phyloP scores from a whole-genome alignment of 495 filamentous ascomycete genomes.

The Hypoxylon fuscum region DNA sequence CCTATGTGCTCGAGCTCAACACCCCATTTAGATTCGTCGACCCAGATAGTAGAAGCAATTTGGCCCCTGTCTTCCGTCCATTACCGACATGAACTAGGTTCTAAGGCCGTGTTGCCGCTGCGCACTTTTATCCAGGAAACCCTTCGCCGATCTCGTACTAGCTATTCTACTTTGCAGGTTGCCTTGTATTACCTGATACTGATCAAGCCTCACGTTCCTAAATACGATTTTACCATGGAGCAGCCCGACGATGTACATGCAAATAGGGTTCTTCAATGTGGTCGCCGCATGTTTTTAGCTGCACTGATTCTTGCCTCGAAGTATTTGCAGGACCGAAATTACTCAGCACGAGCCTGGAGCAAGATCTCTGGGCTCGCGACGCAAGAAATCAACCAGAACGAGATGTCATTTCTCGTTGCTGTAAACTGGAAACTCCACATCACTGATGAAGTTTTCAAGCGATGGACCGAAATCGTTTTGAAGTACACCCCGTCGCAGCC shows the following conservation, averaged over 20 bases:
- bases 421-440: slow-evolving; percentile 97
- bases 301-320: slow-evolving; percentile 94
- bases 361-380: slow-evolving; percentile 95
- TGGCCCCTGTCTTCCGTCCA: slow-evolving; percentile 83
- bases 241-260: slow-evolving; percentile 77
- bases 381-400: slow-evolving; percentile 93
- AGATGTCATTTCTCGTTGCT: slow-evolving; percentile 88
- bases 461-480: slow-evolving; percentile 91
- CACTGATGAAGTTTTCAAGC: slow-evolving; percentile 83
- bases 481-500: slow-evolving; percentile 79
- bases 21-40: slow-evolving; percentile 83
- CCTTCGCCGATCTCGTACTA: slow-evolving; percentile 90
- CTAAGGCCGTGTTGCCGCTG: slow-evolving; percentile 82
- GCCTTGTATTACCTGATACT: slow-evolving; percentile 95
- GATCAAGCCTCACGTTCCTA: slow-evolving; percentile 90
- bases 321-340: slow-evolving; percentile 97
- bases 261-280: slow-evolving; percentile 89
- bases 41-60: slow-evolving; percentile 96
- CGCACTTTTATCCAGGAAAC: slow-evolving; percentile 98
- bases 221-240: slow-evolving; percentile 83
- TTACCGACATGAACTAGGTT: slow-evolving; percentile 64
- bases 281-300: slow-evolving; percentile 95
- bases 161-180: slow-evolving; percentile 96
- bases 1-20: slow-evolving; percentile 40
- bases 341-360: slow-evolving; percentile 96